Conservation (phyloP, 176 grass and related monocot species). For the Musa schizocarpa region DNA sequence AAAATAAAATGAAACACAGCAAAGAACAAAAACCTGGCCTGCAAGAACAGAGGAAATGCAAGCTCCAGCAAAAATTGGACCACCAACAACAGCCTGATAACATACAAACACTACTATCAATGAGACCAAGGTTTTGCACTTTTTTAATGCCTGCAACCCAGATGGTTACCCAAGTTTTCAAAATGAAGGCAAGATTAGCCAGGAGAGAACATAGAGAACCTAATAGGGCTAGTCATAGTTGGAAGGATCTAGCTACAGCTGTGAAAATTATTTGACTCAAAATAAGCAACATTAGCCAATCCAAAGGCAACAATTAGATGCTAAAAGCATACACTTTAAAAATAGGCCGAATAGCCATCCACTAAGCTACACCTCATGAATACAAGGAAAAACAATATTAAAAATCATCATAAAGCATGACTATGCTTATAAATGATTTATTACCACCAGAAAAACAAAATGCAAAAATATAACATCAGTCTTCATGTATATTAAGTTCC, state of each 20-base stretch:
- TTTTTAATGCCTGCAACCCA: background rate
- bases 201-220: background rate
- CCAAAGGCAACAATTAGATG: background rate
- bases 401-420: background rate
- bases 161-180: background rate
- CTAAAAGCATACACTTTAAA: background rate
- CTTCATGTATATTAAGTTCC: background rate
- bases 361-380: too few species aligned
- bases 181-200: background rate
- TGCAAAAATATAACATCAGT: background rate
- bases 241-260: background rate
- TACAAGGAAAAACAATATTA: background rate
- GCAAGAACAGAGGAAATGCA: slow-evolving; percentile 57
- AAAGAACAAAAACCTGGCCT: slow-evolving; percentile 43
- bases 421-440: background rate
- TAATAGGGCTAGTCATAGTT: background rate
- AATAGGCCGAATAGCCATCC: background rate
- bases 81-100: slow-evolving; percentile 58
- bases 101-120: background rate
- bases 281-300: background rate
- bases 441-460: background rate
- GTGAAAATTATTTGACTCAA: background rate
- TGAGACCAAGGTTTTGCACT: background rate
- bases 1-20: background rate
- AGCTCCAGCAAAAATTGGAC: slow-evolving; percentile 89